Evolutionary conservation across 306 rosid genomes (phyloP), one percentile per base, ranked within the genome.

Genomic region (Echinosophora koreensis): DNA sequence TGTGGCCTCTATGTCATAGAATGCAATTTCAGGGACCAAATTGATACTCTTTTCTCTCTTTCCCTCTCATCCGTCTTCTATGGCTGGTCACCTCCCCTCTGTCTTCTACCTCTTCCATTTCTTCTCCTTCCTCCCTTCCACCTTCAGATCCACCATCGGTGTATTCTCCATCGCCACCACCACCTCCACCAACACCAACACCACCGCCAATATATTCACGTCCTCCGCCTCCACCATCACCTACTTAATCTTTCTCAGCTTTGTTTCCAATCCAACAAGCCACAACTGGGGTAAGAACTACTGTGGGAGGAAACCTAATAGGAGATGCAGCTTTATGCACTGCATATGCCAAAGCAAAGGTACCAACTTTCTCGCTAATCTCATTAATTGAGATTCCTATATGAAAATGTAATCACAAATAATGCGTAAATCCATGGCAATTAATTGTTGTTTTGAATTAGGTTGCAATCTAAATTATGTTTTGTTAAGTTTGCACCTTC

Each of bases 291-390:
- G 98, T 95, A 61, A 92, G 97, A 76, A 97, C 97, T 0, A 92
- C 97, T 0, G 97, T 95, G 2, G 97, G 97, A 76, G 98, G 98
- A 82, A 90, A 92, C 86, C 97, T 90, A 69, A 95, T 92, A 1
- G 97, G 98, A 51, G 98, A 95, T 61, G 98, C 97, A 38, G 97
- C 97, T 81, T 92, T 92, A 69, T 95, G 98, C 2, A 97, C 97
- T 44, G 97, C 98, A 79, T 92, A 95, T 38, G 98, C 96, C 89
- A 92, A 85, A 74, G 97, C 98, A 49, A 95, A 88, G 1, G 97
- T 87, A 27, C 98, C 98, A 32, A 95, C 98, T 74, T 88, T 92
- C 91, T 90, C 98, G 17, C 91, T 93, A 0, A 89, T 82, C 61
- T 69, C 96, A 74, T 86, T 64, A 37, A 80, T 16, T 7, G 93